phyloP scores from a whole-genome alignment of 2,329 filamentous ascomycete genomes.

The Phialophora expanda region DNA sequence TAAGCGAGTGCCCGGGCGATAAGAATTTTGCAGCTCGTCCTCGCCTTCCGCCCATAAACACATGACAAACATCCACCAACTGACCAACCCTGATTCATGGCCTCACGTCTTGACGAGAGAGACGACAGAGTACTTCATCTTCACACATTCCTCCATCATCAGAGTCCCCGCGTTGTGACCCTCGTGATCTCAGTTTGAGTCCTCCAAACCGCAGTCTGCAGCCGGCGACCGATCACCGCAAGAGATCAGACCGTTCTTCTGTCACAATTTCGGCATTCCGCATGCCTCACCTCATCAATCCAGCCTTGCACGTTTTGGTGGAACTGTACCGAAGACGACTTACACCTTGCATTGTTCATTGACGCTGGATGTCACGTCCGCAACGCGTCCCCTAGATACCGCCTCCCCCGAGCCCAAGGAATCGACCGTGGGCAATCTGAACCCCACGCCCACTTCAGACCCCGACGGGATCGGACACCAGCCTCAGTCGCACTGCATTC shows the following conservation, averaged over 20 bases:
- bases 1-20: conserved; percentile 9
- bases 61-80: background rate
- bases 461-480: background rate
- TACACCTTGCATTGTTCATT: background rate
- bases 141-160: background rate
- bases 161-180: background rate
- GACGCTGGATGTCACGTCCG: background rate
- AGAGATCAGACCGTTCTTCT: background rate
- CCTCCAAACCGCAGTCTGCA: background rate
- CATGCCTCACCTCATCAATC: background rate
- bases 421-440: background rate
- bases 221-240: background rate
- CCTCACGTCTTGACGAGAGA: background rate
- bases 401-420: background rate
- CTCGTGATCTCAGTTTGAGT: background rate
- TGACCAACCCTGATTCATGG: background rate
- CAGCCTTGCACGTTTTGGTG: background rate
- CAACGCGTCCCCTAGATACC: background rate
- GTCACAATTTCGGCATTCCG: background rate
- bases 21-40: conserved; percentile 1
- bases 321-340: background rate
- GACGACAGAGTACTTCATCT: background rate
- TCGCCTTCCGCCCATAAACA: background rate
- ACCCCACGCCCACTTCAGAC: background rate
- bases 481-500: background rate